Evolutionary conservation across 176 grass and related monocot genomes (phyloP), one percentile per base, ranked within the genome.

Genomic region (Raddia guianensis): DNA sequence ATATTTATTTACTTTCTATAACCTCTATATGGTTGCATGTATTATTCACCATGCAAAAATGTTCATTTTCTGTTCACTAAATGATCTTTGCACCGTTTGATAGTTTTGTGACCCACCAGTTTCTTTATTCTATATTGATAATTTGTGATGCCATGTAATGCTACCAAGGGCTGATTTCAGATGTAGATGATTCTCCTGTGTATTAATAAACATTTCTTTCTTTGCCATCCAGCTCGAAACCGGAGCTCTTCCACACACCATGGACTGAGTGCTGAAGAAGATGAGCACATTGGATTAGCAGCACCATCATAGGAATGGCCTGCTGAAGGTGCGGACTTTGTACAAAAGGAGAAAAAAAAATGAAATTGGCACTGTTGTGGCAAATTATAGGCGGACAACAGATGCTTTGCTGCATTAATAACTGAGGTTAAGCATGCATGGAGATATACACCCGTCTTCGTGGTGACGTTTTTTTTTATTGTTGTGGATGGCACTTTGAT

Each of bases 221-320:
- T 75, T 45, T 76, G n/a, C 47, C 59, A 46, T 80, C 50, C 90
- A 98, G 95, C 86, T 81, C 85, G 86, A 80, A 91, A 89, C 62
- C 89, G 90, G 32, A 87, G 65, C 73, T 73, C 86, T 32, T 53
- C 68, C 3, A 42, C 80, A 74, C 79, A 78, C 56, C 75, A 83
- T 67, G 92, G 81, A 75, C 79, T 84, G 1, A 89, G 42, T 68
- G 83, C 84, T 34, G 95, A 95, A 64, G 90, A 98, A 65, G 95
- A 91, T 32, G 84, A 78, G 7, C 73, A 64, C 69, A 93, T 98
- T 84, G 92, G 95, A 83, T 82, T 98, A 50, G 95, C 92, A 55
- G 78, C 92, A 65, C 70, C 95, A 66, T 93, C 87, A 72, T 92
- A 80, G 62, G 77, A 59, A 78, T 81, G 71, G 81, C 49, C 49